Evolutionary conservation across 1,284 basidiomycete genomes (phyloP), one percentile per base, ranked within the genome.

Genomic region (Termitomyces sp.): DNA sequence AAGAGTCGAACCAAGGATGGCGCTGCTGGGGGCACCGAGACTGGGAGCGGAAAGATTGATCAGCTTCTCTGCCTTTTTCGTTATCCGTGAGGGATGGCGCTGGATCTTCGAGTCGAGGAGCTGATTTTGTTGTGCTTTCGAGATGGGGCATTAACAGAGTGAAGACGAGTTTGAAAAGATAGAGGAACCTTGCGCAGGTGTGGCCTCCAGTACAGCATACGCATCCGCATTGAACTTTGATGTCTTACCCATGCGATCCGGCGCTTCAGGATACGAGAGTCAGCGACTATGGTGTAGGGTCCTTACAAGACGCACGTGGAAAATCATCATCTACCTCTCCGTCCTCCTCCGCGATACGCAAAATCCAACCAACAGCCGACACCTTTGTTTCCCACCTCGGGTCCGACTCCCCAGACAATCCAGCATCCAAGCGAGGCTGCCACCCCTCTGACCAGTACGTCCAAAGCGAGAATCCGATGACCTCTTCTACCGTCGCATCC

Each of bases 301-400:
- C 40, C 13, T 28, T 24, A 19, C 43, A 10, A 26, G 54, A 67
- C 83, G 61, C 65, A 94, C 92, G 86, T 30, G 97, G 96, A 65
- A 96, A 99, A 70, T 99, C 97, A 68, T 98, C 96, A 67, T 99
- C 97, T 0, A 98, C 94, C 69, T 98, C 94, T 15, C 97, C 97
- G 68, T 98, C 94, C 50, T 95, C 92, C 66, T 99, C 96, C 7
- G 95, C 92, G 54, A 99, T 94, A 56, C 94, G 78, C 70, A 99
- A 70, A n/a, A 93, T 87, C 95, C 96, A 99, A 0, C 92, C 94
- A 1, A 91, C 78, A 0, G 92, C 90, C 41, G 82, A 87, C 52
- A 92, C 73, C 62, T 72, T 75, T 5, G 76, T 75, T n/a, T 74
- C 74, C 68, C 82, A 75, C 61, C 82, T 84, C 31, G 81, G 77